Evolutionary conservation across 2,329 filamentous ascomycete genomes (phyloP).

Genomic region (Colletotrichum navitas): DNA sequence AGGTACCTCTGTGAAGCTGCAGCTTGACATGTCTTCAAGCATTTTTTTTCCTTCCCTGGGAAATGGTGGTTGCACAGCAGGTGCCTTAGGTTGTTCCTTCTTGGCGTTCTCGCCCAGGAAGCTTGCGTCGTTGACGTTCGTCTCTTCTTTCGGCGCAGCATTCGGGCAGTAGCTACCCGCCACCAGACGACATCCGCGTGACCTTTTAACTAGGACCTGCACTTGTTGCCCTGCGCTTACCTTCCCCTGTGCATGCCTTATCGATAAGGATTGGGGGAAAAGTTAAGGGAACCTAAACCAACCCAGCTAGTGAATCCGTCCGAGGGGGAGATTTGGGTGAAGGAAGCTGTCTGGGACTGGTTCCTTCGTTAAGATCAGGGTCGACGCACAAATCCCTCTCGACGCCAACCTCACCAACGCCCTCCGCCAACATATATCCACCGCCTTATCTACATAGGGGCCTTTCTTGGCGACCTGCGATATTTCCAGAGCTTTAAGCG

Average conservation of each 20-base stretch:
- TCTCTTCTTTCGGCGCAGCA: constrained; percentile 24
- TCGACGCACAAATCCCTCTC: constrained; percentile 27
- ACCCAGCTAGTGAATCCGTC: constrained; percentile 31
- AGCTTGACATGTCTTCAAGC: background rate
- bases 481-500: background rate
- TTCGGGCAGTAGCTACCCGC: constrained; percentile 11
- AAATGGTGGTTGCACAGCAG: background rate
- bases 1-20: background rate
- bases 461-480: constrained; percentile 17
- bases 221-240: constrained; percentile 12
- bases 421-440: constrained; percentile 3
- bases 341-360: constrained; percentile 32
- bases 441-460: background rate
- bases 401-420: constrained; percentile 15
- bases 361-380: constrained; percentile 21
- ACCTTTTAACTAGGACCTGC: constrained; percentile 26
- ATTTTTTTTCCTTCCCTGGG: background rate
- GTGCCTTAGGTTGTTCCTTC: background rate
- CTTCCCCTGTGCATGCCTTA: constrained; percentile 26
- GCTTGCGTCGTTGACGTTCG: constrained; percentile 32
- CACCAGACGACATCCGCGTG: constrained; percentile 28
- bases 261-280: constrained; percentile 40
- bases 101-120: background rate
- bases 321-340: constrained; percentile 33
- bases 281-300: constrained; percentile 40